Evolutionary conservation across 2,329 filamentous ascomycete genomes (phyloP).

Genomic region (Aspergillus pseudonomiae): DNA sequence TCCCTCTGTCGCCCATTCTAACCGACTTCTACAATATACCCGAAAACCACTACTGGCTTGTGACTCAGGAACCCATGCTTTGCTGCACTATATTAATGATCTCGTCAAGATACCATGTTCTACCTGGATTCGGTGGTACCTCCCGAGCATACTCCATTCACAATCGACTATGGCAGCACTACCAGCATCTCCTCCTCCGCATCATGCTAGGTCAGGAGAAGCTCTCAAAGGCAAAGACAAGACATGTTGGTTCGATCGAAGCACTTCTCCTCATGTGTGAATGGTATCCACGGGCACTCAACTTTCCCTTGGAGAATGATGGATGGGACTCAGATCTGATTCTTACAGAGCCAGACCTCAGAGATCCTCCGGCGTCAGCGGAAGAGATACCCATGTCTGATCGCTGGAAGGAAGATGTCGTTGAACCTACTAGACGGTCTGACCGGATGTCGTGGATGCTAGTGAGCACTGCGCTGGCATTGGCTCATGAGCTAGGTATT

Average conservation of each 20-base stretch:
- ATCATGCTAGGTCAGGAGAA: constrained; percentile 58
- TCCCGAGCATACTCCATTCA: constrained; percentile 55
- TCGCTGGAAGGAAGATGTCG: constrained; percentile 55
- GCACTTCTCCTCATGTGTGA: constrained; percentile 56
- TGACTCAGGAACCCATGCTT: constrained; percentile 55
- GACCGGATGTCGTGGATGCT: constrained; percentile 63
- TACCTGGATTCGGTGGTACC: constrained; percentile 42
- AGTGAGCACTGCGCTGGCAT: constrained; percentile 53
- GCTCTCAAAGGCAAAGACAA: constrained; percentile 49
- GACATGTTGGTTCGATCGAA: constrained; percentile 55
- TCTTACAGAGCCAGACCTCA: constrained; percentile 44
- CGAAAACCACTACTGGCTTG: constrained; percentile 50
- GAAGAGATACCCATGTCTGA: constrained; percentile 36
- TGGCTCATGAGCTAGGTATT: constrained; percentile 55
- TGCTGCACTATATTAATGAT: constrained; percentile 57
- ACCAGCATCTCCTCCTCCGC: constrained; percentile 54
- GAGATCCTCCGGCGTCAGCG: constrained; percentile 37
- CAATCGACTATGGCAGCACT: constrained; percentile 56
- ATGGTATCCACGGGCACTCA: constrained; percentile 57
- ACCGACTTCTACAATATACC: constrained; percentile 52
- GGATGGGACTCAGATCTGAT: constrained; percentile 58
- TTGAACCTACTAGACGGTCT: constrained; percentile 54
- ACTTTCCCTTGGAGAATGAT: constrained; percentile 55
- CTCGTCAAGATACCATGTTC: constrained; percentile 52
- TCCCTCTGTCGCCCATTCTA: constrained; percentile 52